A percentile compares a stretch with the other conserved stretches of the same genome.
Evolutionary conservation across 495 filamentous ascomycete genomes (phyloP).

Genomic region (Aspergillus avenaceus): DNA sequence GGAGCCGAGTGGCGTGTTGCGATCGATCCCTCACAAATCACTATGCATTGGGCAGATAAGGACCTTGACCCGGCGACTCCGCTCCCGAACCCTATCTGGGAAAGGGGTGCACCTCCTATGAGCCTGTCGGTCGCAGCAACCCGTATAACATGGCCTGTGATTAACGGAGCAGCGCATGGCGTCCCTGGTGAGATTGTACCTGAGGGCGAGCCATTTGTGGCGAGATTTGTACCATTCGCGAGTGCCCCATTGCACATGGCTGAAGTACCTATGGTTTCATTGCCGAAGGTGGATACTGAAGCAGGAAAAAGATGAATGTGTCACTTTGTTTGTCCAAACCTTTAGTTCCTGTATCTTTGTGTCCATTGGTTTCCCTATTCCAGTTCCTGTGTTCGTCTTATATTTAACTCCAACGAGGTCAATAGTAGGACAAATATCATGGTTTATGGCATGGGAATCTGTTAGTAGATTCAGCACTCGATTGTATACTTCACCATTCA

Average conservation of each 20-base stretch:
- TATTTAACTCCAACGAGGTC: too few relatives aligned
- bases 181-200: conserved; percentile 37
- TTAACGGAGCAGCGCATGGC: conserved; percentile 41
- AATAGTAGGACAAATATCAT: too few relatives aligned
- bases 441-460: too few relatives aligned
- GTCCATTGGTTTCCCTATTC: too few relatives aligned
- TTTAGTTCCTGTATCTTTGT: background rate
- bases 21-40: background rate
- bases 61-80: background rate
- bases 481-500: too few relatives aligned
- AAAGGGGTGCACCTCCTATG: conserved; percentile 38
- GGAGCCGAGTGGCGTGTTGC: conserved; percentile 5
- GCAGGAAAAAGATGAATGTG: too few relatives aligned
- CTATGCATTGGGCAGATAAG: background rate
- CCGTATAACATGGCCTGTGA: conserved; percentile 47
- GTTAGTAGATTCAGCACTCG: too few relatives aligned
- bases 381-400: too few relatives aligned
- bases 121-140: conserved; percentile 37
- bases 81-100: conserved; percentile 44
- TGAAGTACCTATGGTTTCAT: conserved; percentile 33
- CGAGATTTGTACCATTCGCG: conserved; percentile 50
- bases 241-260: conserved; percentile 55
- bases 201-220: conserved; percentile 32
- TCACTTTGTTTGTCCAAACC: background rate
- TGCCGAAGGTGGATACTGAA: background rate